Evolutionary conservation across 2,329 filamentous ascomycete genomes (phyloP), one percentile per base, ranked within the genome.

Genomic region (Metarhizium humberi): DNA sequence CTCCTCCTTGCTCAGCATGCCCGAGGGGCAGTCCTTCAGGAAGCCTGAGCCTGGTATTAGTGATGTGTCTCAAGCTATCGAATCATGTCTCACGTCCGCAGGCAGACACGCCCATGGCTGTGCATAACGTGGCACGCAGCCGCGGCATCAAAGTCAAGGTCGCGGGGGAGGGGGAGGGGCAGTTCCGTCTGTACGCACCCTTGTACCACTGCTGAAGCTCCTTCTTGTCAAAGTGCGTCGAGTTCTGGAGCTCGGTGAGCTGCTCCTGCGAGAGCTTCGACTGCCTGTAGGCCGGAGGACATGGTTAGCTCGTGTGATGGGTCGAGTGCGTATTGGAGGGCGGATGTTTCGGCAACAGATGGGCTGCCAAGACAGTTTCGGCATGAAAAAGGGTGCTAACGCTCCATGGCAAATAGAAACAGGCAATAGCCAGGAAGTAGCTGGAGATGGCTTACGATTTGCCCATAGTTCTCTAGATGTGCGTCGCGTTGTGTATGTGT

Each of bases 201-300:
- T 97, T 97, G 76, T 99, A 97, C 94, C 94, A 99, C 85, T 97
- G 92, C 73, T 99, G 94, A 70, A 99, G 75, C 75, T 99, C 94
- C 79, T 97, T 97, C 86, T 96, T 96, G 75, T 99, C 94, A 69
- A 99, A 99, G 74, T 97, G 91, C 61, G 94, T 99, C 58, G 91
- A 91, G 78, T 90, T 94, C 72, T 97, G 92, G 63, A 99, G 85
- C 74, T 99, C 94, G 63, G 82, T 84, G 69, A 99, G 88, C 81
- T 99, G 91, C 73, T 96, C 88, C 71, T 94, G 90, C 57, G 92
- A 96, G 71, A 99, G 87, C 79, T 97, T 99, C 66, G 92, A 97
- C 80, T 97, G 94, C 76, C 94, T 99, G 69, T 32, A 55, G 52
- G 52, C 38, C 10, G 51, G 45, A 45, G 51, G 36, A 34, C 50